Evolutionary conservation across 495 filamentous ascomycete species (phyloP).

Genomic region (Aspergillus sclerotioniger): DNA sequence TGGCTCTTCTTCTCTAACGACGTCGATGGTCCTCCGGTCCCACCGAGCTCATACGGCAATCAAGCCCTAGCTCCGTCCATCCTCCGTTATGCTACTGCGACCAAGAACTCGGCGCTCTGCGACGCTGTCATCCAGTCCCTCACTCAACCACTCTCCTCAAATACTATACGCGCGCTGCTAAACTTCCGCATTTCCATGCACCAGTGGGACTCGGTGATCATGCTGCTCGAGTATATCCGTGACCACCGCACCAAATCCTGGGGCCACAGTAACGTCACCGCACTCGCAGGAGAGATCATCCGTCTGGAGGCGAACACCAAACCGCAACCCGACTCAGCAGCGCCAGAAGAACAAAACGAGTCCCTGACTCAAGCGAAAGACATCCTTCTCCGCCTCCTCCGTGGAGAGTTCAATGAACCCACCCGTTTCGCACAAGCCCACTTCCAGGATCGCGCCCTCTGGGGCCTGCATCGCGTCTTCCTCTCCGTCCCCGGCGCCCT

Average conservation of each 20-base stretch:
- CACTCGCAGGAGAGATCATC: slow-evolving; percentile 44
- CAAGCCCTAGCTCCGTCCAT: slow-evolving; percentile 53
- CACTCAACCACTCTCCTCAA: slow-evolving; percentile 35
- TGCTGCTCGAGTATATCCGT: slow-evolving; percentile 43
- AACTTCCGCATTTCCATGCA: slow-evolving; percentile 46
- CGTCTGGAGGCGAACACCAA: slow-evolving; percentile 30
- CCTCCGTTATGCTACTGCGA: slow-evolving; percentile 55
- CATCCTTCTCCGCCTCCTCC: slow-evolving; percentile 32
- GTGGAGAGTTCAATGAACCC: slow-evolving; percentile 33
- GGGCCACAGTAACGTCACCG: slow-evolving; percentile 46
- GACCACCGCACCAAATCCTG: slow-evolving; percentile 42
- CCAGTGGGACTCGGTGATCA: slow-evolving; percentile 47
- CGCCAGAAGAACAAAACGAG: background rate
- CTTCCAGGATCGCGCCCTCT: slow-evolving; percentile 33
- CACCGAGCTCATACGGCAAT: slow-evolving; percentile 42
- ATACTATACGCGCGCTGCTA: slow-evolving; percentile 50
- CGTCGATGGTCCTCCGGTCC: slow-evolving; percentile 57
- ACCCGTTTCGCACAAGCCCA: slow-evolving; percentile 13
- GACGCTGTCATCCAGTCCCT: slow-evolving; percentile 40
- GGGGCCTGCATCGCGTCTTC: slow-evolving; percentile 20
- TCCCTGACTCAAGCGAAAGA: slow-evolving; percentile 28
- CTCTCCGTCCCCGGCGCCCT: slow-evolving; percentile 20
- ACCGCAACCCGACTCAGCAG: slow-evolving; percentile 6
- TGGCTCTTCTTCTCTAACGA: slow-evolving; percentile 56
- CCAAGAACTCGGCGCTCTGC: slow-evolving; percentile 47